Base-by-base conservation (phyloP, 2,329 filamentous ascomycete genomes). In the Didymella keratinophila region DNA sequence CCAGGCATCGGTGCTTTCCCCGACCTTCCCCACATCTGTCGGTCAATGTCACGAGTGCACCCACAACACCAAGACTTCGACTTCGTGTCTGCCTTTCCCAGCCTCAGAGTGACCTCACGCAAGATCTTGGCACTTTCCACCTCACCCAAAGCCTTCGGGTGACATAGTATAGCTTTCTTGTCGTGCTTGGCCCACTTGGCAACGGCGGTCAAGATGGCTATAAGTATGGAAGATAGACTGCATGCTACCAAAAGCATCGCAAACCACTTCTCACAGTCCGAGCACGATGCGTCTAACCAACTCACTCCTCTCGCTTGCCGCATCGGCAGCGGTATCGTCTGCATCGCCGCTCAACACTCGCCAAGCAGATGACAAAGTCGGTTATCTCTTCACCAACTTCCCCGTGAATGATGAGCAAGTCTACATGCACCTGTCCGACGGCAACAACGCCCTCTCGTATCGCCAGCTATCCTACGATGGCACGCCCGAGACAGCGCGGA, bases 361-460 rank as follows among this genome's bases (percentile, higher is more conserved):
- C n/a, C 55, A 58, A n/a, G n/a, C 45, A 5, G 44, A 58, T 20
- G n/a, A 44, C 16, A 58, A 58, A 30, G 49, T 58, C 8, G 55
- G 55, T 14, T 58, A 58, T 20, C 44, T 58, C 6, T 58, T 58
- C 18, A 30, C 49, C 21, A 58, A 58, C 18, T 58, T 58, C 11
- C 55, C 49, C 2, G 55, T 58, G 10, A 30, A 52, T 11, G 55
- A 53, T 49, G 55, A 58, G 20, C 55, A 58, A 45, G 49, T 58
- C 37, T 58, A 58, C 39, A 58, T 58, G 55, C 55, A 58, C 25
- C 25, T 58, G 6, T 58, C 55, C 2, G 43, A 52, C 18, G 55
- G 49, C n/a, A 58, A 58, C 18, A 42, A 58, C 16, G 55, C 55
- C 3, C 49, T 58, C 2, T 58, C 55, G 0, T 58, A 58, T 18